A percentile compares a stretch with the other conserved stretches of the same genome.
phyloP scores from a whole-genome alignment of 768 basidiomycete species.

The Trametes sanguinea region DNA sequence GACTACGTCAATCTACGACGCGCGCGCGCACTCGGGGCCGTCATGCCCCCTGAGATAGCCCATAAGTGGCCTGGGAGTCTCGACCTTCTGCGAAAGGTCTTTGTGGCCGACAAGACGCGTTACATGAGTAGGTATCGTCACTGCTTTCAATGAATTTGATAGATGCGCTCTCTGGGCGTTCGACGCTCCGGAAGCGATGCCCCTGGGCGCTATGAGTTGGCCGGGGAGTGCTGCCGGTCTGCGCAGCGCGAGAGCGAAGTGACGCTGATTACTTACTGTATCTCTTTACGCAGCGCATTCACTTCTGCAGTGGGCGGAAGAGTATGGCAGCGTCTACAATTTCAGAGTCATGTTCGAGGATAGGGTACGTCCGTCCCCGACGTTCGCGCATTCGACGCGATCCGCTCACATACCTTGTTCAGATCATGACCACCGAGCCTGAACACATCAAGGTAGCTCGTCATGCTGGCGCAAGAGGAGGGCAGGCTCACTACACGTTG shows the following conservation, averaged over 20 bases:
- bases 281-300: neutral
- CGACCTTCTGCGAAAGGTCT: slow-evolving; percentile 19
- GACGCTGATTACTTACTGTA: neutral
- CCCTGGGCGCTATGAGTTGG: too few relatives aligned
- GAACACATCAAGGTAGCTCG: slow-evolving; percentile 44
- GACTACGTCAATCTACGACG: slow-evolving; percentile 10
- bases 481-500: neutral
- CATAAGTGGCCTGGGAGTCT: slow-evolving; percentile 20
- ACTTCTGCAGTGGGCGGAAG: slow-evolving; percentile 9
- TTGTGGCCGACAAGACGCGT: slow-evolving; percentile 6
- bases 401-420: neutral
- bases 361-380: slow-evolving; percentile 29
- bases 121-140: slow-evolving; percentile 15
- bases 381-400: neutral
- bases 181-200: too few relatives aligned
- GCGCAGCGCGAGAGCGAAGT: too few relatives aligned
- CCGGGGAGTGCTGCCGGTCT: too few relatives aligned
- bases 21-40: slow-evolving; percentile 20
- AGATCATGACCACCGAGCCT: slow-evolving; percentile 52
- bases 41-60: slow-evolving; percentile 16
- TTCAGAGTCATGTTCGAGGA: slow-evolving; percentile 40
- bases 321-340: slow-evolving; percentile 26
- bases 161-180: neutral
- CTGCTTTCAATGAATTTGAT: neutral
- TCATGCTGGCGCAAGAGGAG: too few relatives aligned